Percentiles rank a stretch among this genome's conserved stretches.
These are phyloP conservation scores for Gnomoniopsis smithogilvyi DNA, from an alignment of 2,329 filamentous ascomycete species.

Conservation along the genomic window DNA sequence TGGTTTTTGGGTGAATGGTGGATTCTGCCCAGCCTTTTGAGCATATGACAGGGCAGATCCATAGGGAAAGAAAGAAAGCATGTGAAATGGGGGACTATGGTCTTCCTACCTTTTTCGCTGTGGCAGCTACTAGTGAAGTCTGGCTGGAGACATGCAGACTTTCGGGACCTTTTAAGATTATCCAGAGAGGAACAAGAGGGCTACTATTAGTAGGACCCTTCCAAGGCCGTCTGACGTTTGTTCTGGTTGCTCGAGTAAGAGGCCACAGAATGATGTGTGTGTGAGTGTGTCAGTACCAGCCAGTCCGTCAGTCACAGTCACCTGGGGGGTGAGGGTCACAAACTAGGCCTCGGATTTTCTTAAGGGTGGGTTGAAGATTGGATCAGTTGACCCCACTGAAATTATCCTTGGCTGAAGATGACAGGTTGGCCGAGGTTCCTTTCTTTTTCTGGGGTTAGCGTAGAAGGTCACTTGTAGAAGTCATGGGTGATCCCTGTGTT, in stretches of 20 bases:
- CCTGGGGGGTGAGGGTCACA: neutral
- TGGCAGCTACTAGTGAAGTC: neutral
- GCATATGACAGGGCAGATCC: neutral
- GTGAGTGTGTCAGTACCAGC: neutral
- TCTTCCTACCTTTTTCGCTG: neutral
- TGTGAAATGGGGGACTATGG: constrained; percentile 1
- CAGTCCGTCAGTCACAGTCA: neutral
- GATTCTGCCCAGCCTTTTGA: neutral
- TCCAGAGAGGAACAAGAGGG: neutral
- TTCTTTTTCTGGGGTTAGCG: neutral
- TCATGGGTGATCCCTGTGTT: neutral
- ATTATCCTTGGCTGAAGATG: neutral
- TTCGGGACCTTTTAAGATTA: neutral
- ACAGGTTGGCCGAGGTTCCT: constrained; percentile 5
- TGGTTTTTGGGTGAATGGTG: neutral
- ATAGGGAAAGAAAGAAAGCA: neutral
- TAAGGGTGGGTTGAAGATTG: neutral
- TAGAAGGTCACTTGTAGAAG: neutral
- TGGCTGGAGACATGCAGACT: neutral
- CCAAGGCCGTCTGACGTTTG: neutral
- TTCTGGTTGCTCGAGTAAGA: neutral
- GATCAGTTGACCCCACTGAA: constrained; percentile 10
- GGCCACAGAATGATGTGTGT: neutral
- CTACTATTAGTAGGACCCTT: neutral
- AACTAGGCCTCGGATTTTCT: neutral